Conservation (phyloP, 768 basidiomycete species). For the Tulasnella sp. region DNA sequence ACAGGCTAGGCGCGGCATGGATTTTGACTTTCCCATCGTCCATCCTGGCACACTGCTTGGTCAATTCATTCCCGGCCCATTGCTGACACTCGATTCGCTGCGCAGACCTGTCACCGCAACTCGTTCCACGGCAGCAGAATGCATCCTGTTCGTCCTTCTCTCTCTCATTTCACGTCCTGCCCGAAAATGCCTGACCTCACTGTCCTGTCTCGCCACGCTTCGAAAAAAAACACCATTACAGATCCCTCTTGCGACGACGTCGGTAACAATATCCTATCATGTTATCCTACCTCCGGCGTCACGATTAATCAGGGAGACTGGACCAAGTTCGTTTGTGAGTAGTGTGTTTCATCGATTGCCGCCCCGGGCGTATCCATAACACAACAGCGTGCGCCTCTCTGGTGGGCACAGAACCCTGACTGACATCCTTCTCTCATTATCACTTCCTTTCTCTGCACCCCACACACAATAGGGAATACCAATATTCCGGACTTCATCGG, state of each 20-base stretch:
- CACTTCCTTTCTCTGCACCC: constrained; percentile 13
- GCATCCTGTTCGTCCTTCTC: not conserved
- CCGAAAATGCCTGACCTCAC: not conserved
- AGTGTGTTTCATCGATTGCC: constrained; percentile 1
- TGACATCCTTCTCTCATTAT: constrained; percentile 10
- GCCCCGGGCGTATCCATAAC: constrained; percentile 31
- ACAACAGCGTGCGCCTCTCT: constrained; percentile 12
- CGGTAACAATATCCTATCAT: constrained; percentile 64
- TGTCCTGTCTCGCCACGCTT: too few species aligned
- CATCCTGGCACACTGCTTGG: not conserved
- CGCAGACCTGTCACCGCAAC: not conserved
- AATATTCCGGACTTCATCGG: constrained; percentile 43
- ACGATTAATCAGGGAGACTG: constrained; percentile 60
- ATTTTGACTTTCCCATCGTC: not conserved
- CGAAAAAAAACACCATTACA: constrained; percentile 9
- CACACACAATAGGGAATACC: constrained; percentile 53
- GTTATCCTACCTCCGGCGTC: constrained; percentile 51
- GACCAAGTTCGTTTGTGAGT: constrained; percentile 62
- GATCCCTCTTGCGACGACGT: constrained; percentile 26
- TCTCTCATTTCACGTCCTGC: not conserved
- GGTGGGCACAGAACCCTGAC: constrained; percentile 12
- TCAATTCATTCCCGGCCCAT: not conserved
- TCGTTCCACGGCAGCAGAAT: not conserved
- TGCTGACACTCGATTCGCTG: not conserved
- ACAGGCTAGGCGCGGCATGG: not conserved